phyloP scores from a whole-genome alignment of 1,284 basidiomycete genomes.

The Rhodotorula sp. region DNA sequence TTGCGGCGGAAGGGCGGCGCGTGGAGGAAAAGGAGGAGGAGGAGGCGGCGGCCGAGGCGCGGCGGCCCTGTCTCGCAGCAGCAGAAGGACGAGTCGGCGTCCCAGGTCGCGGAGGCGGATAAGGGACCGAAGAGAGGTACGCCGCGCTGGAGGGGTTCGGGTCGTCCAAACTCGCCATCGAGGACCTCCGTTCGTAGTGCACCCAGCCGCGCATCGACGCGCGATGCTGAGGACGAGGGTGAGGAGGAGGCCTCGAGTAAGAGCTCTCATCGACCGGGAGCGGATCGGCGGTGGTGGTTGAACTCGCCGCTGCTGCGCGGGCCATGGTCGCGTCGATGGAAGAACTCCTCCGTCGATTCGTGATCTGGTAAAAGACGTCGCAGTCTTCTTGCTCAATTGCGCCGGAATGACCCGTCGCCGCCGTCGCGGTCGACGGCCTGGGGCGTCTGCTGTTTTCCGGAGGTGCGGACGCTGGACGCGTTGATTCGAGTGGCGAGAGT shows the following conservation, averaged over 20 bases:
- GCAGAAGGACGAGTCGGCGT: not conserved
- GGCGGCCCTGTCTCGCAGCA: not conserved
- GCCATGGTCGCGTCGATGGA: not conserved
- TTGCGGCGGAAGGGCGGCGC: not conserved
- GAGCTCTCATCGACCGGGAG: too few relatives aligned
- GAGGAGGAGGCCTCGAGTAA: not conserved
- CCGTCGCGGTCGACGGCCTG: not conserved
- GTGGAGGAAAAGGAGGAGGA: not conserved
- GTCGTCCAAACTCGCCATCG: not conserved
- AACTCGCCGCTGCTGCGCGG: not conserved
- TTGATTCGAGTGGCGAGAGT: not conserved
- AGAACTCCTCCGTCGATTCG: not conserved
- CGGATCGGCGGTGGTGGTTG: too few relatives aligned
- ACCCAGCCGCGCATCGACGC: not conserved
- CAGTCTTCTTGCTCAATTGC: not conserved
- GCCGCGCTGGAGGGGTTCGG: not conserved
- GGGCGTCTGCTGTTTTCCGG: not conserved
- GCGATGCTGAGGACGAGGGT: too few relatives aligned
- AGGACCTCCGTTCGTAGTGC: not conserved
- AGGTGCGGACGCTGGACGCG: conserved; percentile 21
- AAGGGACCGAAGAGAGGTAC: not conserved
- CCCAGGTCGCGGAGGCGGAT: not conserved
- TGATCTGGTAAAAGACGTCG: not conserved
- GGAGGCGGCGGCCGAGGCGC: not conserved
- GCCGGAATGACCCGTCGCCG: not conserved